Conservation (phyloP, 192 early-diverging fungal genomes). For the Cetraspora pellucida region DNA sequence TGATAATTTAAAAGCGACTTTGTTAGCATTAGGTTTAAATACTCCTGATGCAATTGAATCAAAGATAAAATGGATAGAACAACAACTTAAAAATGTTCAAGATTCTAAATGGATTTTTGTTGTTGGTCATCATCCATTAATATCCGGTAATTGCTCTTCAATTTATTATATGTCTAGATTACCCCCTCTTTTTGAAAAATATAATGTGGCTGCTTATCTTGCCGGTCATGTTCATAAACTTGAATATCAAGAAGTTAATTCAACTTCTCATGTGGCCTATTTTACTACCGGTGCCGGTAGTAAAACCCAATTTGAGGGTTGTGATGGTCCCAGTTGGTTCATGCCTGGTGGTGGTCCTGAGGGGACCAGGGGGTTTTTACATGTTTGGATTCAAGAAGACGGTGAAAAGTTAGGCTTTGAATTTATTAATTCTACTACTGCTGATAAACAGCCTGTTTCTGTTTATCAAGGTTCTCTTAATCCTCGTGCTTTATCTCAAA, state of each 20-base stretch:
- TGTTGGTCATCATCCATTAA: slow-evolving; percentile 26
- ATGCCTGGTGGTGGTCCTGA: not conserved
- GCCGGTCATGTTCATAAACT: slow-evolving; percentile 19
- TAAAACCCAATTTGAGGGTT: not conserved
- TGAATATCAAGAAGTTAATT: not conserved
- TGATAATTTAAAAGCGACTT: too few relatives aligned
- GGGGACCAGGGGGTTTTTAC: slow-evolving; percentile 16
- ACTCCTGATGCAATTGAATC: not conserved
- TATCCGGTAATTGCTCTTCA: not conserved
- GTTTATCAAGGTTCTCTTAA: too few relatives aligned
- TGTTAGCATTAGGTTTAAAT: too few relatives aligned
- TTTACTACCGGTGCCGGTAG: slow-evolving; percentile 20
- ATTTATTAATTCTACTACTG: slow-evolving; percentile 6
- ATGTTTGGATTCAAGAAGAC: not conserved
- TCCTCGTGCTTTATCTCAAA: too few relatives aligned
- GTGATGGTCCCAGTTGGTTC: not conserved
- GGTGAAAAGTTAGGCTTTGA: not conserved
- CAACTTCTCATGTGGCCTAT: not conserved
- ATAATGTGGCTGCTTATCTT: slow-evolving; percentile 14
- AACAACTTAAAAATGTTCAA: slow-evolving; percentile 9
- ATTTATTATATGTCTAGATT: not conserved
- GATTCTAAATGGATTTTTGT: slow-evolving; percentile 30
- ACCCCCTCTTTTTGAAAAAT: not conserved
- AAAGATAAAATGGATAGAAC: slow-evolving; percentile 23
- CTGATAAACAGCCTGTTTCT: too few relatives aligned